Percentiles rank a stretch among this genome's conserved stretches.
Evolutionary conservation across 768 basidiomycete genomes (phyloP).

Genomic region (Royoungia palumana): DNA sequence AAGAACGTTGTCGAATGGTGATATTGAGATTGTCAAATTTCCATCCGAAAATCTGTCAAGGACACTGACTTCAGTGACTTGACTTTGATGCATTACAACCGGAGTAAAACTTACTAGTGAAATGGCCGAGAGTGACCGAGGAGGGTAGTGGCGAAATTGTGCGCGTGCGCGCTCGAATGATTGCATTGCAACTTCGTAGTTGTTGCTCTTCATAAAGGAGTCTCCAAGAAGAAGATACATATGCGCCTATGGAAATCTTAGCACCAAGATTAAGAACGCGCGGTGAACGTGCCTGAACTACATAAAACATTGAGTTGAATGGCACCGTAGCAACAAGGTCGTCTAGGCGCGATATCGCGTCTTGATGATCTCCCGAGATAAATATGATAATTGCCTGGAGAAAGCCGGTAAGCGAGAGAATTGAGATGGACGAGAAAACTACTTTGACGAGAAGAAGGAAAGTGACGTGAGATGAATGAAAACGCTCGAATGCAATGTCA

Average conservation of each 20-base stretch:
- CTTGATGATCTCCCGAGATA: not conserved
- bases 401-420: not conserved
- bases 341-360: not conserved
- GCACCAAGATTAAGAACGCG: no score
- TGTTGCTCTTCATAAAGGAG: not conserved
- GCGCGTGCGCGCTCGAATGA: not conserved
- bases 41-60: constrained; percentile 10
- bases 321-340: not conserved
- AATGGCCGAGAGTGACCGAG: not conserved
- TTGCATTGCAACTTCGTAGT: not conserved
- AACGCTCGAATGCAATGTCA: constrained; percentile 1
- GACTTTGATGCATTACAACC: not conserved
- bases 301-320: not conserved
- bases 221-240: constrained; percentile 9
- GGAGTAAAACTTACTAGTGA: not conserved
- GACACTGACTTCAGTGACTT: not conserved
- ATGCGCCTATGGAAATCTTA: constrained; percentile 1
- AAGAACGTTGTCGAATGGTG: not conserved
- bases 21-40: not conserved
- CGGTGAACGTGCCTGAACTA: not conserved
- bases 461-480: not conserved
- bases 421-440: not conserved
- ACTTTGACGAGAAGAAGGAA: constrained; percentile 1
- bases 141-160: not conserved
- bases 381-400: not conserved